Evolutionary conservation across 768 basidiomycete genomes (phyloP).

Genomic region (Boletus sp.): DNA sequence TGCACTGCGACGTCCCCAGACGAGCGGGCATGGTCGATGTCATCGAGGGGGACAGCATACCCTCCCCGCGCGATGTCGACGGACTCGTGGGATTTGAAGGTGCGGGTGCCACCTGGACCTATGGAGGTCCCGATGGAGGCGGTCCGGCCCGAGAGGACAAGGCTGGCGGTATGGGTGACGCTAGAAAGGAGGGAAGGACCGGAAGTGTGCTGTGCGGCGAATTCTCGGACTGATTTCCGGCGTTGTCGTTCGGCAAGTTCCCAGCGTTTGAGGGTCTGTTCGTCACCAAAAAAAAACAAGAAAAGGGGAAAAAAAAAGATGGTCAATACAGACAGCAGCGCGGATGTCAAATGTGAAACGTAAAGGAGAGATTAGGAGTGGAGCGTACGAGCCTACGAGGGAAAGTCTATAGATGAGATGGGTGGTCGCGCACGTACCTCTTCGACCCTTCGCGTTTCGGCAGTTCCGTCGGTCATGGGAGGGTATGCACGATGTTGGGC

Average conservation of each 20-base stretch:
- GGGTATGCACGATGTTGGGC: conserved; percentile 46
- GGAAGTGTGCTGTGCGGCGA: conserved; percentile 24
- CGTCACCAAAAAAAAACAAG: neutral
- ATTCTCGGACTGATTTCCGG: conserved; percentile 68
- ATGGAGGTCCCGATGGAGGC: conserved; percentile 29
- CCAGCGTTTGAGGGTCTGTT: conserved; percentile 73
- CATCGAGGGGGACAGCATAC: conserved; percentile 48
- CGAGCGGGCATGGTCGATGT: conserved; percentile 37
- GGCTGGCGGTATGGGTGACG: conserved; percentile 56
- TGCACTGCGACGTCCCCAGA: conserved; percentile 38
- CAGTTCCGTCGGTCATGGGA: conserved; percentile 60
- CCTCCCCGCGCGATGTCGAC: conserved; percentile 38
- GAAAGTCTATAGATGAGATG: neutral
- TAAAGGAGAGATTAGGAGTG: neutral
- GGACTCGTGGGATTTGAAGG: conserved; percentile 49
- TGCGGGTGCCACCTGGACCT: conserved; percentile 34
- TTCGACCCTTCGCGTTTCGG: conserved; percentile 65
- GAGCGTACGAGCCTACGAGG: neutral
- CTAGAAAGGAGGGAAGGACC: conserved; percentile 50
- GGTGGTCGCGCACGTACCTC: conserved; percentile 49
- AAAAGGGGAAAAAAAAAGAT: neutral
- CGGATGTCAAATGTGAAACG: neutral
- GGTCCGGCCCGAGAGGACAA: conserved; percentile 48
- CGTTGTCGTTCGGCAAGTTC: conserved; percentile 73
- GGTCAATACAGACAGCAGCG: neutral